Evolutionary conservation across 2,329 filamentous ascomycete genomes (phyloP).

Genomic region (Emmonsiellopsis sp.): DNA sequence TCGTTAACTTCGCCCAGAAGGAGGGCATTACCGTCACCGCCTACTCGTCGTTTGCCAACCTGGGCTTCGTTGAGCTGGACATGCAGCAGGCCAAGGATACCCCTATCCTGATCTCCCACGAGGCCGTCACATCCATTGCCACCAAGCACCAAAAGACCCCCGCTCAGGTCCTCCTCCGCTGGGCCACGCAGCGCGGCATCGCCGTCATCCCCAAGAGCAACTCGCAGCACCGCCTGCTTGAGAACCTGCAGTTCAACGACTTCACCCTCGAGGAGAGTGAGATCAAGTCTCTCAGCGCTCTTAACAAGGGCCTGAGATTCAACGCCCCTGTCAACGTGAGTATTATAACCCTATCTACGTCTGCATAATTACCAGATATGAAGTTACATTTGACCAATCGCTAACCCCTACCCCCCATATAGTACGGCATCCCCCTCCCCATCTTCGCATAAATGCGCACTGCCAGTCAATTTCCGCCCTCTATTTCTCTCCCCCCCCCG

Average conservation of each 20-base stretch:
- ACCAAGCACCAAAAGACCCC: conserved; percentile 62
- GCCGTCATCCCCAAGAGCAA: conserved; percentile 76
- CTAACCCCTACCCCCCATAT: conserved; percentile 20
- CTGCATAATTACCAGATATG: background rate
- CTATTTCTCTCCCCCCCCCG: no score
- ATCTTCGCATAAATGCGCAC: conserved; percentile 41
- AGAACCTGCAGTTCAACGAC: conserved; percentile 58
- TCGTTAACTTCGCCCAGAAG: conserved; percentile 59
- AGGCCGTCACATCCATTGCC: conserved; percentile 55
- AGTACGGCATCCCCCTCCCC: conserved; percentile 40
- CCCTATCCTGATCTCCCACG: conserved; percentile 61
- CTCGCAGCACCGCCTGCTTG: conserved; percentile 44
- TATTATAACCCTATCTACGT: conserved; percentile 11
- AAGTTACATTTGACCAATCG: background rate
- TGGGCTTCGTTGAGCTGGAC: conserved; percentile 68
- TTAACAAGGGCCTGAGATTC: conserved; percentile 62
- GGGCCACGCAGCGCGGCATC: conserved; percentile 73
- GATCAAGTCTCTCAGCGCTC: conserved; percentile 53
- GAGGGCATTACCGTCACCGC: conserved; percentile 68
- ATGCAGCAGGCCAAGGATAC: conserved; percentile 58
- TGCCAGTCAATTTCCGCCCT: background rate
- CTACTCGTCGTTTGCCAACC: conserved; percentile 75
- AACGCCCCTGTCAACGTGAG: conserved; percentile 66
- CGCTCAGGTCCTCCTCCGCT: conserved; percentile 74
- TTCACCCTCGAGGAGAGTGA: conserved; percentile 60